Evolutionary conservation across 2,329 filamentous ascomycete species (phyloP).

Genomic region (Thelonectria rubi): DNA sequence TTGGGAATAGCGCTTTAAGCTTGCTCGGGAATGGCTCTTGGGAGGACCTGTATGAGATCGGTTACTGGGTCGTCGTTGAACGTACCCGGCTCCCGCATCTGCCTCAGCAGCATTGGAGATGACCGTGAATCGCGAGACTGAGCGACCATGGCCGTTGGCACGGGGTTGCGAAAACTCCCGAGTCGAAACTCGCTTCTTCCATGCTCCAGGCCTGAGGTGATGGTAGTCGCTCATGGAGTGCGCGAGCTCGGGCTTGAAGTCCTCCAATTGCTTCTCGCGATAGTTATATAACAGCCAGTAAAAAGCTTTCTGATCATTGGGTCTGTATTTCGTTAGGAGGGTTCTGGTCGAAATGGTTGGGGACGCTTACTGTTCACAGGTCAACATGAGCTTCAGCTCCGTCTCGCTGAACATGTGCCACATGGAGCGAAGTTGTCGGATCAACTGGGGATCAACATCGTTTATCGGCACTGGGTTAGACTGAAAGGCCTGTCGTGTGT

Average conservation of each 20-base stretch:
- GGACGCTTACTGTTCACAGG: slow-evolving; percentile 66
- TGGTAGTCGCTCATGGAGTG: slow-evolving; percentile 94
- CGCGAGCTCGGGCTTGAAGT: slow-evolving; percentile 82
- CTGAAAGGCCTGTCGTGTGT: slow-evolving; percentile 68
- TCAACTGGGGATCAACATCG: slow-evolving; percentile 81
- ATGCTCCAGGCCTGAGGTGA: slow-evolving; percentile 69
- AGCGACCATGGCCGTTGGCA: slow-evolving; percentile 59
- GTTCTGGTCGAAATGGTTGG: background rate
- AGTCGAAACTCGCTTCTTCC: slow-evolving; percentile 69
- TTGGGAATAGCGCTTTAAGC: slow-evolving; percentile 67
- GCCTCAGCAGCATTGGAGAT: slow-evolving; percentile 68
- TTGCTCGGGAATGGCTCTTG: slow-evolving; percentile 71
- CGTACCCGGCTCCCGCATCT: slow-evolving; percentile 73
- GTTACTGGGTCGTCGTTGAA: slow-evolving; percentile 80
- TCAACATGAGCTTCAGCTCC: slow-evolving; percentile 74
- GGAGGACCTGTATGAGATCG: slow-evolving; percentile 55
- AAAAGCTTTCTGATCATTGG: slow-evolving; percentile 92
- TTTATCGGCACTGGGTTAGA: slow-evolving; percentile 66
- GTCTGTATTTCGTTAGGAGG: slow-evolving; percentile 56
- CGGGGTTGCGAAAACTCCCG: slow-evolving; percentile 64
- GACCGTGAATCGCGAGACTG: slow-evolving; percentile 70
- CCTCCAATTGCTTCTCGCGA: slow-evolving; percentile 83
- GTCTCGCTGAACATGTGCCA: slow-evolving; percentile 88
- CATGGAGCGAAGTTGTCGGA: slow-evolving; percentile 86
- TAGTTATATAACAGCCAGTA: slow-evolving; percentile 87